Evolutionary conservation across 2,329 filamentous ascomycete species (phyloP), one percentile per base, ranked within the genome.

Genomic region (Nannizziopsis barbatae): DNA sequence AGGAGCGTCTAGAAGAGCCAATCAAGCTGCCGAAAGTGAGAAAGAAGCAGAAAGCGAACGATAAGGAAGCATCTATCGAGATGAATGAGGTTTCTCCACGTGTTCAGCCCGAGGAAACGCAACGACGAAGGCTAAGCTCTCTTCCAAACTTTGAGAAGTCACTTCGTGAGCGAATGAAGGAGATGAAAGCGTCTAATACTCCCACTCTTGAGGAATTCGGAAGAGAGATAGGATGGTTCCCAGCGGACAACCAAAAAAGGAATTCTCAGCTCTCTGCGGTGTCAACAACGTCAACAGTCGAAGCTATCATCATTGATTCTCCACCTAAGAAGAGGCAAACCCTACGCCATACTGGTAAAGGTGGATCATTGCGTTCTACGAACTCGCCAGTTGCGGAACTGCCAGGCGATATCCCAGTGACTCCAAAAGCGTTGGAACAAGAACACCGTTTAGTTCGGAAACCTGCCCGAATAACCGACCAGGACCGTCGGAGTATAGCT

Each of bases 341-440:
- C 1, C 60, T 79, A 44, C 72, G 76, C 44, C 76, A 79, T 57
- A 71, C 71, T 5, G 72, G 70, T 40, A 77, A 73, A 60, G 74
- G 74, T 51, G 60, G 68, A 49, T 75, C 75, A 2, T 62, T 77
- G 32, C 70, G 72, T 15, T 70, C 68, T 44, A 69, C 67, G 41
- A 69, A 68, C 52, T 71, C 68, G 9, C 68, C 72, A 2, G 56
- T 65, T 2, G 60, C 68, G 5, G 60, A 57, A 32, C 73, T 72
- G 1, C 68, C 68, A 30, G 68, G 69, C 35, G 66, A 65, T 14
- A 75, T 74, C 1, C 53, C 68, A 8, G 60, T 60, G 11, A 7
- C 22, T 27, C 71, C 69, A 2, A 65, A 66, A 22, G 60, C 66
- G 9, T 62, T 71, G 22, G 67, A 67, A 9, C 64, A 71, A 31